Percentiles rank a stretch among this genome's conserved stretches.
phyloP scores from a whole-genome alignment of 2,329 filamentous ascomycete species.

The Aspergillus persii region DNA sequence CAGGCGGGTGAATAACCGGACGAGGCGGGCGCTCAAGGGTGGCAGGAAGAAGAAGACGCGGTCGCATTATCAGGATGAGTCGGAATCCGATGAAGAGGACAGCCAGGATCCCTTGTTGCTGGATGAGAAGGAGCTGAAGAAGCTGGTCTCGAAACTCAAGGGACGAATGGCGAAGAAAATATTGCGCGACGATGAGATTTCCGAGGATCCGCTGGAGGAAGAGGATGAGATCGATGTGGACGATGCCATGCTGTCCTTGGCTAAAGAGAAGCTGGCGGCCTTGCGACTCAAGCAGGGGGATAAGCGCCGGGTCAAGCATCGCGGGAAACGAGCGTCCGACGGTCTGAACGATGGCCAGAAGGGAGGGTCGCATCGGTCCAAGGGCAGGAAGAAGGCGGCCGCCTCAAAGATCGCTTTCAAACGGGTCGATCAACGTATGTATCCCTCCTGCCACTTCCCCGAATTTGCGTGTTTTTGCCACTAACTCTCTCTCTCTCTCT shows the following conservation, averaged over 20 bases:
- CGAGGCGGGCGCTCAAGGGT: constrained; percentile 30
- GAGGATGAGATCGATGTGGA: constrained; percentile 29
- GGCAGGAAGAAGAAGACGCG: constrained; percentile 40
- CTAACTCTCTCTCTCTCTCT: neutral
- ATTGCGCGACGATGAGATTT: constrained; percentile 25
- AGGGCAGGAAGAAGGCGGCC: constrained; percentile 46
- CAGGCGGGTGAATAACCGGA: constrained; percentile 35
- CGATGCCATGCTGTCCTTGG: constrained; percentile 21
- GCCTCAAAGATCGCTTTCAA: constrained; percentile 65
- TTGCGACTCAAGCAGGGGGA: constrained; percentile 20
- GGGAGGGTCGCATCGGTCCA: constrained; percentile 28
- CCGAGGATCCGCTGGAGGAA: constrained; percentile 32
- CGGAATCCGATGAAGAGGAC: constrained; percentile 27
- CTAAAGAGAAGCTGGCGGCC: constrained; percentile 22
- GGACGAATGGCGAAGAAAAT: constrained; percentile 33
- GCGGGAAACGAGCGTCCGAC: constrained; percentile 14
- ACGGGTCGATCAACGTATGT: constrained; percentile 60
- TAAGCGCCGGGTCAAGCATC: constrained; percentile 16
- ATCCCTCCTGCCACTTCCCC: constrained; percentile 2
- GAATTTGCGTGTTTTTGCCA: too few species aligned
- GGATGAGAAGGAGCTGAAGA: constrained; percentile 33
- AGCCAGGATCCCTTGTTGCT: constrained; percentile 22
- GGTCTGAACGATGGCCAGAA: constrained; percentile 13
- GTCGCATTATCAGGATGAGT: constrained; percentile 23
- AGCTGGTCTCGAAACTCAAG: constrained; percentile 32